phyloP scores from a whole-genome alignment of 768 basidiomycete genomes.

The Leucocoprinus leucothites region DNA sequence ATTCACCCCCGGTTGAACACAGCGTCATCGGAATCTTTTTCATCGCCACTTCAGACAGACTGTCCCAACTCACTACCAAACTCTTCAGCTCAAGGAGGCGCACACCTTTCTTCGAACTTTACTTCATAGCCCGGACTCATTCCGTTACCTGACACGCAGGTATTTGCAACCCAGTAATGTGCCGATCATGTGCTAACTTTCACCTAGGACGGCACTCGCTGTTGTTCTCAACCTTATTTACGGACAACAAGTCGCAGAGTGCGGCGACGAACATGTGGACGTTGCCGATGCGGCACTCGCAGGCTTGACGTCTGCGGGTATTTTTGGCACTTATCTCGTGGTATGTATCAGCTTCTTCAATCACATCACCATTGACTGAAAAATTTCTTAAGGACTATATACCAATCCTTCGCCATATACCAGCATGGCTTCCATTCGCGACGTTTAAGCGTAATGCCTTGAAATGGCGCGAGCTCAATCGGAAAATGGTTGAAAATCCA shows the following conservation, averaged over 20 bases:
- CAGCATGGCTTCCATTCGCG: constrained; percentile 39
- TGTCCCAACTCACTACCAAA: constrained; percentile 23
- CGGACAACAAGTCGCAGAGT: constrained; percentile 31
- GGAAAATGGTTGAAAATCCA: constrained; percentile 36
- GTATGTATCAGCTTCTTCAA: constrained; percentile 20
- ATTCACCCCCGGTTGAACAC: constrained; percentile 16
- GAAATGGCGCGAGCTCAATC: constrained; percentile 29
- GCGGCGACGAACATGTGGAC: constrained; percentile 36
- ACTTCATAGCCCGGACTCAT: constrained; percentile 32
- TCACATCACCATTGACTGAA: background rate
- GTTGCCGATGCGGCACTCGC: constrained; percentile 37
- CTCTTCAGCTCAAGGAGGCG: constrained; percentile 31
- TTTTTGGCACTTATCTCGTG: constrained; percentile 43
- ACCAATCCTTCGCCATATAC: constrained; percentile 36
- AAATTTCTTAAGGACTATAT: constrained; percentile 25
- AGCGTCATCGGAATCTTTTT: constrained; percentile 38
- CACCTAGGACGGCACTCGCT: constrained; percentile 30
- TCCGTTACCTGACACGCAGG: constrained; percentile 34
- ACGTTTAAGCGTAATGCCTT: constrained; percentile 36
- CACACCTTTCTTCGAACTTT: constrained; percentile 35
- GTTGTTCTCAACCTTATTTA: constrained; percentile 41
- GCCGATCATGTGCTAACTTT: background rate
- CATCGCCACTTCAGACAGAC: constrained; percentile 33
- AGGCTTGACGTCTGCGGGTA: constrained; percentile 31
- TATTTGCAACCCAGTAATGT: constrained; percentile 10